A percentile compares a stretch with the other conserved stretches of the same genome.
These are phyloP conservation scores for Termitomyces sp. DNA, from an alignment of 768 basidiomycete species.

Conservation along the genomic window DNA sequence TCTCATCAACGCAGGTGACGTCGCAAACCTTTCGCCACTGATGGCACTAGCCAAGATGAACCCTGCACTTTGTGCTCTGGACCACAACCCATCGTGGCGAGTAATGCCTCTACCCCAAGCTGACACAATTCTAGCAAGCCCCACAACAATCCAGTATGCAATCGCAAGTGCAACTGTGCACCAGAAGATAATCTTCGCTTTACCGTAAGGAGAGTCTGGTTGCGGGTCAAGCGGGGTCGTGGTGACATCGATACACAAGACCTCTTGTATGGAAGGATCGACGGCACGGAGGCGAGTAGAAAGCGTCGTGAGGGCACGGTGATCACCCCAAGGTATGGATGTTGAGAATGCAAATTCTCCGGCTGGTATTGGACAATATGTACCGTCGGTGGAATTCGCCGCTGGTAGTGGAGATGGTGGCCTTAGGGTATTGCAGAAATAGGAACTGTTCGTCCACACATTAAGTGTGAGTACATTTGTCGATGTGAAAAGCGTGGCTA, in stretches of 20 bases:
- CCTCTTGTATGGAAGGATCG: conserved; percentile 79
- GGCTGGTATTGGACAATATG: conserved; percentile 75
- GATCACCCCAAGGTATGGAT: conserved; percentile 60
- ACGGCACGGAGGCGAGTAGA: conserved; percentile 84
- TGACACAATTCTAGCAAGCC: conserved; percentile 76
- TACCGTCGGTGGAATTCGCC: conserved; percentile 33
- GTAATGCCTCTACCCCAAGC: conserved; percentile 79
- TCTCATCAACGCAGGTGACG: conserved; percentile 81
- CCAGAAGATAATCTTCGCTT: conserved; percentile 71
- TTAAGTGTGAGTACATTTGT: conserved; percentile 78
- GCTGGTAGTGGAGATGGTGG: conserved; percentile 72
- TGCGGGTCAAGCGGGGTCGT: conserved; percentile 74
- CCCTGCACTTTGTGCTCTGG: conserved; percentile 77
- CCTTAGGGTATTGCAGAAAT: conserved; percentile 75
- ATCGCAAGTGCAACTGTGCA: conserved; percentile 68
- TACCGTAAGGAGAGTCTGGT: conserved; percentile 61
- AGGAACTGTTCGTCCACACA: conserved; percentile 68
- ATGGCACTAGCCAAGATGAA: conserved; percentile 91
- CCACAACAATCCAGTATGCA: conserved; percentile 80
- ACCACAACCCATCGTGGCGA: conserved; percentile 63
- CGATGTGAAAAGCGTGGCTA: conserved; percentile 86
- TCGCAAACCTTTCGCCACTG: conserved; percentile 85
- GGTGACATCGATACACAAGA: conserved; percentile 77
- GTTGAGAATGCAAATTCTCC: conserved; percentile 84
- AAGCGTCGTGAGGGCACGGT: conserved; percentile 79